Percentiles rank a stretch among this genome's conserved stretches.
Conservation (phyloP, 805 yeast genomes). For the Metschnikowia rubicola region DNA sequence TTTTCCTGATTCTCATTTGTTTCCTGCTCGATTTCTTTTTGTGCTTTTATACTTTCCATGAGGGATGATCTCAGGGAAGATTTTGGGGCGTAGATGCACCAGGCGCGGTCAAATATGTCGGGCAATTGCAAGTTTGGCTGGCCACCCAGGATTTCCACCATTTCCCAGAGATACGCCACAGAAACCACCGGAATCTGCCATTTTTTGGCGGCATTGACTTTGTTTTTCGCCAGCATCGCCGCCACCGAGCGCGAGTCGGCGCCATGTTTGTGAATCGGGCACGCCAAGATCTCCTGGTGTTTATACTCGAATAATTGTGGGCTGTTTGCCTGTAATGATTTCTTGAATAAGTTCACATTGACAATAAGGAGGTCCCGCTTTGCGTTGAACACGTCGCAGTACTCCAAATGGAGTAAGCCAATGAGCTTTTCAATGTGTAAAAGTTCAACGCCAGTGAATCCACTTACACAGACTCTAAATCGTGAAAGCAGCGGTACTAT, state of each 20-base stretch:
- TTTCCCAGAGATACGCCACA: constrained; percentile 52
- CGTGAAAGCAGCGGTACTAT: constrained; percentile 22
- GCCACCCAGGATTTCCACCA: constrained; percentile 27
- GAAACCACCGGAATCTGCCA: constrained; percentile 61
- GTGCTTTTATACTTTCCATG: constrained; percentile 10
- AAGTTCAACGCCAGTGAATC: constrained; percentile 74
- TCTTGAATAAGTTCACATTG: constrained; percentile 45
- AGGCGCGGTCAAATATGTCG: constrained; percentile 41
- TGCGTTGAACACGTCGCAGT: constrained; percentile 46
- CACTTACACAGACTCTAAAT: constrained; percentile 54
- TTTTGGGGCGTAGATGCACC: constrained; percentile 57
- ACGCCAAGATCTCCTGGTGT: constrained; percentile 29
- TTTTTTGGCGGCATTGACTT: constrained; percentile 54
- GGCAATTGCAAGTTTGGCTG: constrained; percentile 28
- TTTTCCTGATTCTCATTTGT: neutral
- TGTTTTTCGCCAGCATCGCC: constrained; percentile 45
- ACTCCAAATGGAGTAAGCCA: constrained; percentile 48
- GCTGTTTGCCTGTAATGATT: constrained; percentile 34
- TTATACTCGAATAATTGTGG: constrained; percentile 41
- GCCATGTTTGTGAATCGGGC: constrained; percentile 30
- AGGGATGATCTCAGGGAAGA: constrained; percentile 21
- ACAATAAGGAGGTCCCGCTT: constrained; percentile 56
- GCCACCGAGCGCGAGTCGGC: constrained; percentile 28
- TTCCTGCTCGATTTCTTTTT: neutral
- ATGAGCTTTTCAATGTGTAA: constrained; percentile 68